Evolutionary conservation across 2,329 filamentous ascomycete species (phyloP).

Genomic region (Scleromitrula shiraiana): DNA sequence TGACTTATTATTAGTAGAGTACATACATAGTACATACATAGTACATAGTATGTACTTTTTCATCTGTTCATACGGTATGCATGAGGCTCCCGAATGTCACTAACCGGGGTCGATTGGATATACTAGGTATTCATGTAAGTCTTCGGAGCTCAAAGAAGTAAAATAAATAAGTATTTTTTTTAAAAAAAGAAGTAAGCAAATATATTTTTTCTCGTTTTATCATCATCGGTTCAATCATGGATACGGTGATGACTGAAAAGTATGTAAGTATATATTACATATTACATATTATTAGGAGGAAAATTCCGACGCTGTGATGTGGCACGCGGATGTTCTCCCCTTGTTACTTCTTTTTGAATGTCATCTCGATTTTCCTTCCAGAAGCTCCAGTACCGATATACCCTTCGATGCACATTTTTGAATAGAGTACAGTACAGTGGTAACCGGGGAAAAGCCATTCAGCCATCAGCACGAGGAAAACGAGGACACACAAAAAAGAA

Average conservation of each 20-base stretch:
- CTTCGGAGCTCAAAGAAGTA: neutral
- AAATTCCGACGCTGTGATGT: neutral
- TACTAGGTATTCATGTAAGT: neutral
- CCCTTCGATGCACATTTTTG: neutral
- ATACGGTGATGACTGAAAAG: neutral
- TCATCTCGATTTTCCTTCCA: too few species aligned
- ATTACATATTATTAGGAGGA: neutral
- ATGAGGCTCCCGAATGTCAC: neutral
- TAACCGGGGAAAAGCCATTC: too few species aligned
- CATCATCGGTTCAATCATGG: neutral
- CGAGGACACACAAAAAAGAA: neutral
- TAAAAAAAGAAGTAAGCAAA: neutral
- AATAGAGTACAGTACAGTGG: neutral
- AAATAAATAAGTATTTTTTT: neutral
- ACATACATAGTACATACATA: too few species aligned
- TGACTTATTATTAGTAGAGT: too few species aligned
- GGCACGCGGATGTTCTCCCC: neutral
- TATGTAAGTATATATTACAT: neutral
- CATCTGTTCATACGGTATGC: conserved; percentile 1
- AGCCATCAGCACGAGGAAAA: neutral
- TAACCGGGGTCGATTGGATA: neutral
- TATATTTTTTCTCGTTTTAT: too few species aligned
- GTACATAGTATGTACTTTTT: too few species aligned
- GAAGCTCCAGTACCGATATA: neutral
- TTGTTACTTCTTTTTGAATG: too few species aligned